phyloP scores from a whole-genome alignment of 2,329 filamentous ascomycete genomes.

The Gyromitra esculenta region DNA sequence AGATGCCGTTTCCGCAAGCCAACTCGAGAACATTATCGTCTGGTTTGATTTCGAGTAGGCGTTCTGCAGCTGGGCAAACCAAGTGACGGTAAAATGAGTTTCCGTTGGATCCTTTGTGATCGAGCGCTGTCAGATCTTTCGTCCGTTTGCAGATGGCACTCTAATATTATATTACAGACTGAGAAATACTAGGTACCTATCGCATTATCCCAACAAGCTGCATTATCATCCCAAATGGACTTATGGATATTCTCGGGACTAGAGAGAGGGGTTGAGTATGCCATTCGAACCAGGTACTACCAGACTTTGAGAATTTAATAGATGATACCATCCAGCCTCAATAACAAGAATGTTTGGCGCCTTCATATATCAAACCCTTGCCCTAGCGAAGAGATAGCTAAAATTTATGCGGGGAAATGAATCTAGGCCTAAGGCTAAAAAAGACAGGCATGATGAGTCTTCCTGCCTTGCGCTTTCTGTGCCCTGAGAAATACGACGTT shows the following conservation, averaged over 20 bases:
- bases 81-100: slow-evolving; percentile 45
- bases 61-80: slow-evolving; percentile 38
- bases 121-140: slow-evolving; percentile 62
- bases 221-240: slow-evolving; percentile 62
- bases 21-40: slow-evolving; percentile 63
- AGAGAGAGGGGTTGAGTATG: slow-evolving; percentile 1
- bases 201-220: slow-evolving; percentile 62
- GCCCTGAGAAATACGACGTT: neutral
- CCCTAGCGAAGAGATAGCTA: neutral
- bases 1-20: slow-evolving; percentile 66
- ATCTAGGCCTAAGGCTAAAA: slow-evolving; percentile 2
- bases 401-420: slow-evolving; percentile 18
- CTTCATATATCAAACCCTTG: slow-evolving; percentile 27
- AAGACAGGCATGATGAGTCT: slow-evolving; percentile 16
- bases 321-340: neutral
- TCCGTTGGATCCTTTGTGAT: slow-evolving; percentile 53
- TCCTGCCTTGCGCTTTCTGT: slow-evolving; percentile 10
- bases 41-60: slow-evolving; percentile 58
- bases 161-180: slow-evolving; percentile 38
- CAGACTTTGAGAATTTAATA: neutral
- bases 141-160: slow-evolving; percentile 64
- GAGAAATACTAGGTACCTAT: slow-evolving; percentile 58
- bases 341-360: neutral
- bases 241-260: slow-evolving; percentile 30
- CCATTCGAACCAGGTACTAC: slow-evolving; percentile 29